phyloP scores from a whole-genome alignment of 305 asterid species.

The Fraxinus paxiana region DNA sequence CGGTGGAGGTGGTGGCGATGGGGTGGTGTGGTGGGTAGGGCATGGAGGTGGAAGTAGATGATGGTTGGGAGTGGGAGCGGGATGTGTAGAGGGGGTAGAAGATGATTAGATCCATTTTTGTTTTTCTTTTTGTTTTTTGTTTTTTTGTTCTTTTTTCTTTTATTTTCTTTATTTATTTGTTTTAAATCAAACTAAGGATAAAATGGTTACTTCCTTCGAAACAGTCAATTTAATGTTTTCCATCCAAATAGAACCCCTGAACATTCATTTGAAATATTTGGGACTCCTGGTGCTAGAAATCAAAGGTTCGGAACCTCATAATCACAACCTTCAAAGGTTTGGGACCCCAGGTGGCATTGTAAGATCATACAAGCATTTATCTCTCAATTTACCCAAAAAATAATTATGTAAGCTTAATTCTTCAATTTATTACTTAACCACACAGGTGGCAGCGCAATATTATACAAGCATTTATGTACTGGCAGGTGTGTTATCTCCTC shows the following conservation, averaged over 20 bases:
- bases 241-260: background rate
- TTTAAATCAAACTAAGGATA: background rate
- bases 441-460: conserved; percentile 90
- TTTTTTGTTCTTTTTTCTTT: too few species aligned
- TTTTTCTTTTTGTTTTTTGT: too few species aligned
- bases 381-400: background rate
- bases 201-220: background rate
- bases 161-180: background rate
- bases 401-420: background rate
- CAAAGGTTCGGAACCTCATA: background rate
- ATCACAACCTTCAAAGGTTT: background rate
- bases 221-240: background rate
- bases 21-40: background rate
- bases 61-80: background rate
- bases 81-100: background rate
- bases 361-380: background rate
- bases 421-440: conserved; percentile 23
- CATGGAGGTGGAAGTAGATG: background rate
- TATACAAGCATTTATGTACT: conserved; percentile 77
- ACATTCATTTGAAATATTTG: background rate
- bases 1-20: background rate
- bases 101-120: background rate
- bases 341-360: background rate
- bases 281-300: background rate
- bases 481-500: conserved; percentile 62